These are phyloP conservation scores for Lachancea quebecensis DNA, from an alignment of 805 yeast genomes.

Conservation along the genomic window DNA sequence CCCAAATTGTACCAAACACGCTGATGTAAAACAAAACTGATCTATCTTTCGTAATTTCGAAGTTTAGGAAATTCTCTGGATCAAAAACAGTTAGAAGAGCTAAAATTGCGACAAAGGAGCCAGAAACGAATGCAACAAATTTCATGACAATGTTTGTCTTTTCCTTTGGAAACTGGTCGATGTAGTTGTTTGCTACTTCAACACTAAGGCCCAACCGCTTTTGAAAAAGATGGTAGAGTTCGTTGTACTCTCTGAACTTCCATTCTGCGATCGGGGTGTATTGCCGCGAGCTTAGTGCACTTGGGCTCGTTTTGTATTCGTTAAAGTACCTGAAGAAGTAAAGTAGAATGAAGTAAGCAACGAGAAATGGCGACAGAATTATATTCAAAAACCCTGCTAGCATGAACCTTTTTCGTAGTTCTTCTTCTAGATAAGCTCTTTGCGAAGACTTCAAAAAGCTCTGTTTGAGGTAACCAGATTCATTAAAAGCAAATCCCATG, in stretches of 20 bases:
- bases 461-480: conserved; percentile 73
- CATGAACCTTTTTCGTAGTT: conserved; percentile 70
- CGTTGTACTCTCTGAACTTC: conserved; percentile 92
- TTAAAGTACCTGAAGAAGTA: conserved; percentile 89
- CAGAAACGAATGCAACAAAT: conserved; percentile 68
- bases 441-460: conserved; percentile 64
- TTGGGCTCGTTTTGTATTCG: conserved; percentile 85
- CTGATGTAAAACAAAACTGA: conserved; percentile 86
- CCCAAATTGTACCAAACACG: conserved; percentile 81
- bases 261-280: conserved; percentile 93
- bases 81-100: conserved; percentile 73
- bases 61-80: conserved; percentile 84
- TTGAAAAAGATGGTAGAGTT: conserved; percentile 80
- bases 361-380: conserved; percentile 77
- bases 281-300: conserved; percentile 72
- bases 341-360: conserved; percentile 70
- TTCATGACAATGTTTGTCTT: conserved; percentile 47
- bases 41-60: conserved; percentile 76
- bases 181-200: conserved; percentile 73
- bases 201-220: conserved; percentile 71
- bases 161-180: conserved; percentile 89
- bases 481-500: conserved; percentile 77
- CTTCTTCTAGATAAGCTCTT: conserved; percentile 57
- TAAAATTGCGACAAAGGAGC: conserved; percentile 83
- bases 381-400: conserved; percentile 84